These are phyloP conservation scores for Tricholoma sp. DNA, from an alignment of 768 basidiomycete species.

Conservation along the genomic window DNA sequence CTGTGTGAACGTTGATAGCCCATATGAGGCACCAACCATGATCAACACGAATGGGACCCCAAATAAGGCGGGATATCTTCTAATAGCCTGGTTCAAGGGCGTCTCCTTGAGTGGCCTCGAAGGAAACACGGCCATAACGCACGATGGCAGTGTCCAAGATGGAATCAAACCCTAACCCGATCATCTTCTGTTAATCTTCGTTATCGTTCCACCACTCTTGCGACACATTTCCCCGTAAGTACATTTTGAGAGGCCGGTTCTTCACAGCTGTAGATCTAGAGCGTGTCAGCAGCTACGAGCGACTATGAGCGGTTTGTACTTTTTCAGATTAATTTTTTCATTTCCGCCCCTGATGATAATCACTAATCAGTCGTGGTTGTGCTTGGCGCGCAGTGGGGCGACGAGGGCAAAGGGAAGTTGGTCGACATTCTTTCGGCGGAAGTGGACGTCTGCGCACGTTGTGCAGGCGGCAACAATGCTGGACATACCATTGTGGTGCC, in stretches of 20 bases:
- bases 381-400: slow-evolving; percentile 88
- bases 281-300: slow-evolving; percentile 1
- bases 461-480: slow-evolving; percentile 98
- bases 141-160: background rate
- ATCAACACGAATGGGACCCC: slow-evolving; percentile 84
- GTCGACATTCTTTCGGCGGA: slow-evolving; percentile 93
- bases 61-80: slow-evolving; percentile 67
- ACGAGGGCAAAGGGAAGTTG: slow-evolving; percentile 93
- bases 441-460: slow-evolving; percentile 89
- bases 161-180: background rate
- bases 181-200: background rate
- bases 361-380: slow-evolving; percentile 55
- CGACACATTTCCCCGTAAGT: background rate
- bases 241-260: background rate
- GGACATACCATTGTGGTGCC: slow-evolving; percentile 96
- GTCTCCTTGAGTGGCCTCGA: slow-evolving; percentile 41
- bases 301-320: slow-evolving; percentile 7
- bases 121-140: slow-evolving; percentile 45
- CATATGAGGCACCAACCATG: slow-evolving; percentile 85
- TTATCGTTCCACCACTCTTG: background rate
- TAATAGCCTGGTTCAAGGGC: slow-evolving; percentile 37
- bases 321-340: background rate
- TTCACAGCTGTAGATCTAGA: background rate
- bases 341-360: background rate
- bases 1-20: slow-evolving; percentile 77